Percentiles rank a stretch among this genome's conserved stretches.
Conservation (phyloP, 345 rosid genomes). For the Clarkia xantiana region DNA sequence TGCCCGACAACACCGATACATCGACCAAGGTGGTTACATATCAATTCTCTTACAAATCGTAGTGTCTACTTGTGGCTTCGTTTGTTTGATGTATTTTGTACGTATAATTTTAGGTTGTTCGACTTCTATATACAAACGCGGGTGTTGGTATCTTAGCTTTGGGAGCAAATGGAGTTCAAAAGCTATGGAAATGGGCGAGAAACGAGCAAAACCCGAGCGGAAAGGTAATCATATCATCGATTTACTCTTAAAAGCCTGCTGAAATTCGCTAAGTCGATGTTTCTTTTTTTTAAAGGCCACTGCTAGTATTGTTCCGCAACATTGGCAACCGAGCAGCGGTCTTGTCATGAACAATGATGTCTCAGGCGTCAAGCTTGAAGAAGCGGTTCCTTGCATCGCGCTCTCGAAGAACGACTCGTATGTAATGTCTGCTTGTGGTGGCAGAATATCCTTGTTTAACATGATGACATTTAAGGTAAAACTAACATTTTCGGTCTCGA, state of each 20-base stretch:
- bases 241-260: too few relatives aligned
- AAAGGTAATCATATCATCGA: too few relatives aligned
- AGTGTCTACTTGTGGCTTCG: too few relatives aligned
- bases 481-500: too few relatives aligned
- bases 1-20: conserved; percentile 61
- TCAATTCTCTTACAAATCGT: too few relatives aligned
- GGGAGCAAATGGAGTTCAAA: conserved; percentile 64
- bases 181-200: conserved; percentile 65
- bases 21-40: conserved; percentile 98
- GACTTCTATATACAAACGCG: conserved; percentile 76
- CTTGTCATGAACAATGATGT: conserved; percentile 75
- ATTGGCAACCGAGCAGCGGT: conserved; percentile 89
- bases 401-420: conserved; percentile 86
- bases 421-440: conserved; percentile 89
- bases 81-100: background rate
- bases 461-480: conserved; percentile 92
- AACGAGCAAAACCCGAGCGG: conserved; percentile 73
- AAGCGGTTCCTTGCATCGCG: conserved; percentile 80
- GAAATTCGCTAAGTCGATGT: conserved; percentile 1
- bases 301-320: conserved; percentile 49
- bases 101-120: conserved; percentile 36
- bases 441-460: conserved; percentile 80
- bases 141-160: conserved; percentile 77
- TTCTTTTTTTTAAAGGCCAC: conserved; percentile 48
- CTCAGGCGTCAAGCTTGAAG: conserved; percentile 64